Conservation (phyloP, 2,329 filamentous ascomycete genomes). For the Diaporthe nobilis region DNA sequence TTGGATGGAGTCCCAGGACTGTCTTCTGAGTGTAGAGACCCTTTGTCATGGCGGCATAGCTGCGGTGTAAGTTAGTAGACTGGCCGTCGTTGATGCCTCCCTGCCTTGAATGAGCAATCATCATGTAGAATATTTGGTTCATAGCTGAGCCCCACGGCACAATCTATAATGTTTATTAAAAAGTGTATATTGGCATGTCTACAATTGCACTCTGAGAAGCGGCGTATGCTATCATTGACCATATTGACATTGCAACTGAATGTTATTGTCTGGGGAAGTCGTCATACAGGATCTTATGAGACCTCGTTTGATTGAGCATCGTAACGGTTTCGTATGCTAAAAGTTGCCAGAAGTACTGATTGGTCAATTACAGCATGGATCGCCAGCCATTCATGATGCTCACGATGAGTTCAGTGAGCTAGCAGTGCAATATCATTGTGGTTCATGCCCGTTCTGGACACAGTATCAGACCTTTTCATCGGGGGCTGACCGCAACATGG, state of each 20-base stretch:
- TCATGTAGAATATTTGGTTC: not conserved
- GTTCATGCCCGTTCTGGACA: too few species aligned
- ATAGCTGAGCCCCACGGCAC: slow-evolving; percentile 1
- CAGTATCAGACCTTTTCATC: not conserved
- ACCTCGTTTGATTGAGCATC: not conserved
- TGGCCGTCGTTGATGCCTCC: too few species aligned
- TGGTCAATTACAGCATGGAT: not conserved
- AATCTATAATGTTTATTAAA: not conserved
- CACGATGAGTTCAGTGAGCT: not conserved
- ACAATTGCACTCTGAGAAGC: not conserved
- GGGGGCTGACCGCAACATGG: not conserved
- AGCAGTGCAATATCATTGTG: not conserved
- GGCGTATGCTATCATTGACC: not conserved
- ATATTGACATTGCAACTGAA: not conserved
- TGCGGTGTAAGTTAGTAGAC: not conserved
- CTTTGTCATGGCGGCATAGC: not conserved
- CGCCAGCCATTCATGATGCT: not conserved
- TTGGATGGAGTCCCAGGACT: slow-evolving; percentile 51
- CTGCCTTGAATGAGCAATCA: too few species aligned
- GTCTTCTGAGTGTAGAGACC: slow-evolving; percentile 46
- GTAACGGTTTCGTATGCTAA: too few species aligned
- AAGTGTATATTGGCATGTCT: not conserved
- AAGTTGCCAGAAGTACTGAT: too few species aligned
- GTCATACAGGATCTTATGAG: not conserved
- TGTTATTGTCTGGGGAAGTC: not conserved